Base-by-base conservation (phyloP, 129 eudicot species). In the Flaveria brownii region DNA sequence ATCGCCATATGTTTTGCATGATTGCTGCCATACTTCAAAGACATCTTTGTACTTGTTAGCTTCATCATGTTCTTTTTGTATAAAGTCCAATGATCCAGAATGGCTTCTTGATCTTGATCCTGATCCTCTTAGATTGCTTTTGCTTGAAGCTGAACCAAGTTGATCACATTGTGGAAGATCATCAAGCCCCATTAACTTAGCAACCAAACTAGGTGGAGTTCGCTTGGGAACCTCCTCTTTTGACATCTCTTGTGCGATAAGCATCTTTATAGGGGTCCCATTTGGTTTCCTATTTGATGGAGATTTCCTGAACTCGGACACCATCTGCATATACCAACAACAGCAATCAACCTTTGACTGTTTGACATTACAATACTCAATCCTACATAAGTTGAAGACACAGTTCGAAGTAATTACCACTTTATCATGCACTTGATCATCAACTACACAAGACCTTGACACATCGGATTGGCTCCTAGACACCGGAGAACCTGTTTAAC, bases 101-200 rank as follows among this genome's bases (percentile, higher is more conserved):
- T 81, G 91, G 75, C 82, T 78, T 55, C 88, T 87, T 46, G 98
- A 61, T 26, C 68, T 14, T 61, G 68, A 81, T 67, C 85, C 81
- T 61, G 68, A 81, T 70, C 85, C 81, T 76, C 84, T 81, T 11
- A 61, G 78, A 68, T 78, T 88, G 79, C 78, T 85, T 82, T 87
- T 87, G 78, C 80, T 81, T 25, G 85, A 81, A 50, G 85, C 84
- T 20, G 84, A 74, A 74, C 80, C 83, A 49, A 87, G 83, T 50
- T 88, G 88, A 54, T 72, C 82, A 7, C 49, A 5, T 15, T 63
- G 81, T 39, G 97, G 96, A 77, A 95, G 81, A 64, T 88, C 57
- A 65, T 95, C 99, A 56, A 95, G 99, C 51, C 99, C 99, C 99
- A 95, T 95, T 74, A 95, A 79, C 76, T 86, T 95, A 26, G 96